A percentile compares a stretch with the other conserved stretches of the same genome.
Conservation (phyloP, 208 protist species). For the Zelonia costaricensis region DNA sequence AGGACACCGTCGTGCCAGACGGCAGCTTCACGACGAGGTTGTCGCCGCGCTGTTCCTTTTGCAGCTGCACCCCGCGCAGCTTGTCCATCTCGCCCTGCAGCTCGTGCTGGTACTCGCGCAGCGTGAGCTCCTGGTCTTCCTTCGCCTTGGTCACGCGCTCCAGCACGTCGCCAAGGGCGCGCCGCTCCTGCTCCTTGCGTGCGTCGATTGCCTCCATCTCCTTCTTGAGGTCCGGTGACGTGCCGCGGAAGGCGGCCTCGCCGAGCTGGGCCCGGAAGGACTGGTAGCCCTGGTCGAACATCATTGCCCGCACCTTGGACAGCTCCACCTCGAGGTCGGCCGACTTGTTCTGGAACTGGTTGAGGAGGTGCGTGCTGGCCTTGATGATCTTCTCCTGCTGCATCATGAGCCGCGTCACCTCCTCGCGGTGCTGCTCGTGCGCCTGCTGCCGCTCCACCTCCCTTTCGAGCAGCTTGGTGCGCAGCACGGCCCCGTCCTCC, state of each 20-base stretch:
- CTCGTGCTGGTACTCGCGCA: conserved; percentile 15
- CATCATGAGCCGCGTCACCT: conserved; percentile 26
- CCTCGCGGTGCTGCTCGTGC: conserved; percentile 30
- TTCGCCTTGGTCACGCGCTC: conserved; percentile 7
- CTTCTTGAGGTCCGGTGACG: conserved; percentile 14
- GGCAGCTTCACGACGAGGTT: conserved; percentile 15
- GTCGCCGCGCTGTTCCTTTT: conserved; percentile 13
- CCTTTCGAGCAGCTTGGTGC: conserved; percentile 28
- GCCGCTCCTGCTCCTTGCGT: conserved; percentile 13
- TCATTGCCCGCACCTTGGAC: conserved; percentile 33
- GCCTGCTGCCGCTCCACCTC: conserved; percentile 28
- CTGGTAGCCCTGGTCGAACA: conserved; percentile 46
- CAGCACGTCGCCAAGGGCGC: conserved; percentile 12
- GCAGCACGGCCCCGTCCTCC: conserved; percentile 34
- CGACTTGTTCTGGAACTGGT: conserved; percentile 42
- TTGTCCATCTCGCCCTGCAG: conserved; percentile 19
- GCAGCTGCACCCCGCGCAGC: conserved; percentile 13
- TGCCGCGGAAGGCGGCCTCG: conserved; percentile 25
- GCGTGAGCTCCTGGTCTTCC: conserved; percentile 13
- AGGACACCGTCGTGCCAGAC: conserved; percentile 5
- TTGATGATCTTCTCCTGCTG: conserved; percentile 31
- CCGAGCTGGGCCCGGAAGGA: conserved; percentile 32
- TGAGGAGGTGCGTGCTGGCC: conserved; percentile 18
- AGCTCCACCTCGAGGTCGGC: conserved; percentile 37
- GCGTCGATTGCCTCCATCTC: conserved; percentile 25